Evolutionary conservation across 768 basidiomycete genomes (phyloP).

Genomic region (Naematelia aurantialba): DNA sequence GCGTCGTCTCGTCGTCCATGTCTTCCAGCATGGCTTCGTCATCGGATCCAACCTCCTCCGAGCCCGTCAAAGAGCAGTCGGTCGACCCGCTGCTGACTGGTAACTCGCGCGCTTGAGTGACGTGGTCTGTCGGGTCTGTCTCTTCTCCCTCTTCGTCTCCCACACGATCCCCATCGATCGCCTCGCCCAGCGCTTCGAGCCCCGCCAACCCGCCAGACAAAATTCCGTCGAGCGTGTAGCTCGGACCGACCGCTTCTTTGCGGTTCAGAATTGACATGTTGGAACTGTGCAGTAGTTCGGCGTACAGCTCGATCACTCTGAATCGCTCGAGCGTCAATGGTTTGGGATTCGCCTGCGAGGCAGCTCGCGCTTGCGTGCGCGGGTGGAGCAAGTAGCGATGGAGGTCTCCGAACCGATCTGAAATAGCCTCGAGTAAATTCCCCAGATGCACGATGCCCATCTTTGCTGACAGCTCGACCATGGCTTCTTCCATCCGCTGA

Average conservation of each 20-base stretch:
- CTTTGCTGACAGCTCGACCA: conserved; percentile 34
- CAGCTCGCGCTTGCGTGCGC: conserved; percentile 55
- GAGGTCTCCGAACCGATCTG: conserved; percentile 64
- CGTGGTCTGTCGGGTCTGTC: conserved; percentile 65
- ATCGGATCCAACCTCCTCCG: conserved; percentile 32
- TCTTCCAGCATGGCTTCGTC: conserved; percentile 32
- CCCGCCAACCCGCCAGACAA: conserved; percentile 80
- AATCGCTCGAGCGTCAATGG: conserved; percentile 93
- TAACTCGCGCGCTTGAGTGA: conserved; percentile 54
- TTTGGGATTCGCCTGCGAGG: conserved; percentile 57
- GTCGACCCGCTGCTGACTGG: conserved; percentile 49
- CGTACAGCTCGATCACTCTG: conserved; percentile 92
- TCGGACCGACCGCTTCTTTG: conserved; percentile 60
- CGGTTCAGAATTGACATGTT: conserved; percentile 97
- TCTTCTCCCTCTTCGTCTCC: conserved; percentile 67
- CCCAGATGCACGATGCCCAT: conserved; percentile 76
- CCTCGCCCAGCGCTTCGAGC: conserved; percentile 79
- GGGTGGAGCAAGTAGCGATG: conserved; percentile 69
- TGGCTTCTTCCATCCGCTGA: conserved; percentile 40
- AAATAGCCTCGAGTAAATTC: conserved; percentile 69
- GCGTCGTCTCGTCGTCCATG: conserved; percentile 30
- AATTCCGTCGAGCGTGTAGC: conserved; percentile 79
- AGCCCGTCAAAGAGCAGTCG: conserved; percentile 37
- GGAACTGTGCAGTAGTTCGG: conserved; percentile 93
- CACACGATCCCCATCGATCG: conserved; percentile 69